Percentiles rank a stretch among this genome's conserved stretches.
Evolutionary conservation across 495 filamentous ascomycete species (phyloP).

Genomic region (Wilcoxina mikolae): DNA sequence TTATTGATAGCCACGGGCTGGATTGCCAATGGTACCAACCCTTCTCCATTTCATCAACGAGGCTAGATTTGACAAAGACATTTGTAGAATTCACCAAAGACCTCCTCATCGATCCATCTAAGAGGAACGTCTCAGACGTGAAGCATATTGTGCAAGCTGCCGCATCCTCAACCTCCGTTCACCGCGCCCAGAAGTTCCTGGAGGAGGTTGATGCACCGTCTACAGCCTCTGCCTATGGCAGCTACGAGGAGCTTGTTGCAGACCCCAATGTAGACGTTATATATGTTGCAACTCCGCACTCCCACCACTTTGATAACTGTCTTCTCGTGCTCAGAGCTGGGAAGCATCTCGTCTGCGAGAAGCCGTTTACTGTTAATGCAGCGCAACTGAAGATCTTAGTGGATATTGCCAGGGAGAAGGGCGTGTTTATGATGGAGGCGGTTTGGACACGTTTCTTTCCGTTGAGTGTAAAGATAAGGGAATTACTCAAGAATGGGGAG

Average conservation of each 20-base stretch:
- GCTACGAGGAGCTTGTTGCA: slow-evolving; percentile 61
- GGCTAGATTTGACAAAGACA: too few species aligned
- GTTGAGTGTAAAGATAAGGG: slow-evolving; percentile 55
- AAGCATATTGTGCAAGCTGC: slow-evolving; percentile 65
- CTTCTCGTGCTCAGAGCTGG: slow-evolving; percentile 68
- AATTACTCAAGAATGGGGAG: slow-evolving; percentile 43
- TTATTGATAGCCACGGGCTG: neutral
- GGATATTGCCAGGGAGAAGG: slow-evolving; percentile 59
- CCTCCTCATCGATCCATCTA: slow-evolving; percentile 60
- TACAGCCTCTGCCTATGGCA: slow-evolving; percentile 59
- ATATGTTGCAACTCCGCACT: slow-evolving; percentile 89
- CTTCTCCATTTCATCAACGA: neutral
- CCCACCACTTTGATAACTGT: slow-evolving; percentile 85
- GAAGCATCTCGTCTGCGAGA: slow-evolving; percentile 86
- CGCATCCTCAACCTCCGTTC: slow-evolving; percentile 59
- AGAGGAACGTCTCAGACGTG: slow-evolving; percentile 57
- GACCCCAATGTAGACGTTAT: slow-evolving; percentile 72
- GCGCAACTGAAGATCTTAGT: slow-evolving; percentile 60
- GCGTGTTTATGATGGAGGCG: slow-evolving; percentile 90
- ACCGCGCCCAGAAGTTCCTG: slow-evolving; percentile 59
- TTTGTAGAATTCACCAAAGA: slow-evolving; percentile 56
- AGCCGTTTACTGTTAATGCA: slow-evolving; percentile 82
- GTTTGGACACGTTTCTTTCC: slow-evolving; percentile 94
- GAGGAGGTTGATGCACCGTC: slow-evolving; percentile 39
- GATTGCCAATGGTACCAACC: neutral